Conservation (phyloP, 345 rosid species). For the Odontarrhena argentea region DNA sequence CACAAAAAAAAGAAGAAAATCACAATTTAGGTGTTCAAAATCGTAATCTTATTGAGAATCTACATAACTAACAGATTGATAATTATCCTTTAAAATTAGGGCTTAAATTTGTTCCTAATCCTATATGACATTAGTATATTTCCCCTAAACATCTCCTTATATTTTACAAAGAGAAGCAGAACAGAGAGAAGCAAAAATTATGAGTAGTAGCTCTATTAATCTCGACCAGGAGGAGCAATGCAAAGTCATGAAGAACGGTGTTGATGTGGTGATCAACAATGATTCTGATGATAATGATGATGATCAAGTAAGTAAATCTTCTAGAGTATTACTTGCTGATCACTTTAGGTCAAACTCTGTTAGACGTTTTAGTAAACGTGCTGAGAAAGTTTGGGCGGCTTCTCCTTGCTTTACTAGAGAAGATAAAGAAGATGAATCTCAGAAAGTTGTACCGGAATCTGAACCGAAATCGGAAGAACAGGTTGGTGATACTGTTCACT, state of each 20-base stretch:
- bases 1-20: background rate
- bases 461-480: constrained; percentile 7
- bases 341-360: constrained; percentile 29
- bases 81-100: constrained; percentile 4
- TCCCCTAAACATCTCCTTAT: background rate
- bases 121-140: background rate
- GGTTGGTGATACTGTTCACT: constrained; percentile 33
- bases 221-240: background rate
- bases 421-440: constrained; percentile 19
- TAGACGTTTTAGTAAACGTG: constrained; percentile 23
- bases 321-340: background rate
- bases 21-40: background rate
- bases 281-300: constrained; percentile 29
- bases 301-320: constrained; percentile 7
- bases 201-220: constrained; percentile 7
- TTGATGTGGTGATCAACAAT: background rate
- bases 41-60: background rate
- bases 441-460: background rate
- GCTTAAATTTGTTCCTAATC: constrained; percentile 1
- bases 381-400: constrained; percentile 27
- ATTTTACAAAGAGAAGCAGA: background rate
- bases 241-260: constrained; percentile 6
- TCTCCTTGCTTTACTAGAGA: background rate
- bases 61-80: background rate
- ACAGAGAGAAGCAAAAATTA: constrained; percentile 16